These are phyloP conservation scores for Acacia melanoxylon DNA, from an alignment of 306 rosid species.

Conservation along the genomic window DNA sequence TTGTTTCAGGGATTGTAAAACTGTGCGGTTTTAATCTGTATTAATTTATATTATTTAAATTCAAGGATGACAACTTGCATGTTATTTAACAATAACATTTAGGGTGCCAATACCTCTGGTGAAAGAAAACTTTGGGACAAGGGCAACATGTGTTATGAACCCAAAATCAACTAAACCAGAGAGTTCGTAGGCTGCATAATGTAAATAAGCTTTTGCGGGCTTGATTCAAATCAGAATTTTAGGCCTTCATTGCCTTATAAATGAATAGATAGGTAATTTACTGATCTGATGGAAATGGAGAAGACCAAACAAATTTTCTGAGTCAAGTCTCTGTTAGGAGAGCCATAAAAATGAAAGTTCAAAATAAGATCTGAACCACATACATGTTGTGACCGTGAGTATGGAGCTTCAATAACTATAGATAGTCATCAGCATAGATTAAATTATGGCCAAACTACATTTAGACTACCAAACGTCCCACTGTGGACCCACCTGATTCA, in stretches of 20 bases:
- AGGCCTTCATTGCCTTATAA: not conserved
- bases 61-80: not conserved
- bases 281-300: not conserved
- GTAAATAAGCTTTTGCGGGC: constrained; percentile 2
- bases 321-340: not conserved
- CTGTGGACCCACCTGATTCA: constrained; percentile 60
- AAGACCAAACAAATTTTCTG: not conserved
- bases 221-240: constrained; percentile 4
- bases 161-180: constrained; percentile 26
- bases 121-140: constrained; percentile 22
- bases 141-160: constrained; percentile 10
- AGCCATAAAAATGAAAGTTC: not conserved
- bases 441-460: constrained; percentile 18
- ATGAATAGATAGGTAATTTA: not conserved
- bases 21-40: constrained; percentile 1
- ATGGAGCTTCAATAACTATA: not conserved
- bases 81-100: not conserved
- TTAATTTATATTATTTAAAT: constrained; percentile 21
- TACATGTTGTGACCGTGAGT: not conserved
- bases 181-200: not conserved
- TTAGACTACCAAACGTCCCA: constrained; percentile 19
- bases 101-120: not conserved
- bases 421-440: constrained; percentile 5
- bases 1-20: constrained; percentile 12
- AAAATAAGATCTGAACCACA: not conserved